Percentiles rank a stretch among this genome's conserved stretches.
phyloP scores from a whole-genome alignment of 306 rosid species.

The Morella rubra region DNA sequence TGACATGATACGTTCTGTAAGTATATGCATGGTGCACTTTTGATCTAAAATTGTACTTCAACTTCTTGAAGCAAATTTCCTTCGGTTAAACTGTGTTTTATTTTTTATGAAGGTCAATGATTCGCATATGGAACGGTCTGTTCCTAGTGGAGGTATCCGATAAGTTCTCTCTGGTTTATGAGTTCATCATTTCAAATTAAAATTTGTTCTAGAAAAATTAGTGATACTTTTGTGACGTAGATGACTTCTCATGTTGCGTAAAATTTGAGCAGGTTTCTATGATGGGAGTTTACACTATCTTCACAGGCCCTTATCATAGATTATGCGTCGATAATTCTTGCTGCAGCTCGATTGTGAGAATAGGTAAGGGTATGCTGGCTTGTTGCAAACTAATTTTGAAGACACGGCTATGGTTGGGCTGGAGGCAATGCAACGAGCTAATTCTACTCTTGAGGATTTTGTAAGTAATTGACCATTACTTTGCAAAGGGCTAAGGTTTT shows the following conservation, averaged over 20 bases:
- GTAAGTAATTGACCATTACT: conserved; percentile 47
- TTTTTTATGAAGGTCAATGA: too few relatives aligned
- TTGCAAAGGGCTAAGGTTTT: conserved; percentile 1
- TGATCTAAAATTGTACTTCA: too few relatives aligned
- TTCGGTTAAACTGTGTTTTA: too few relatives aligned
- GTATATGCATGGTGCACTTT: too few relatives aligned
- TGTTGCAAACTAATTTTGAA: conserved; percentile 31
- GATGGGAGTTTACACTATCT: conserved; percentile 17
- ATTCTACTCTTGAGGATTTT: conserved; percentile 94
- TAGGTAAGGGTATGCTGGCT: conserved; percentile 13
- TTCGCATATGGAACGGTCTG: too few relatives aligned
- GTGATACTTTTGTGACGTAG: background rate
- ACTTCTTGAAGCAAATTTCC: too few relatives aligned
- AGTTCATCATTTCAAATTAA: background rate
- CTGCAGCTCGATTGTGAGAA: conserved; percentile 27
- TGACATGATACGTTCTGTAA: too few relatives aligned
- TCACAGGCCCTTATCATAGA: conserved; percentile 46
- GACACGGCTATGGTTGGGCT: conserved; percentile 55
- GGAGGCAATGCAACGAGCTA: conserved; percentile 83
- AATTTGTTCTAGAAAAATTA: background rate
- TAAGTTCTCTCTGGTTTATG: background rate
- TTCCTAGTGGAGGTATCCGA: too few relatives aligned
- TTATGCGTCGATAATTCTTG: conserved; percentile 33
- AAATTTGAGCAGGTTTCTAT: background rate
- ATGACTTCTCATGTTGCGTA: background rate